phyloP scores from a whole-genome alignment of 1,284 basidiomycete genomes.

The Ustilago crameri region DNA sequence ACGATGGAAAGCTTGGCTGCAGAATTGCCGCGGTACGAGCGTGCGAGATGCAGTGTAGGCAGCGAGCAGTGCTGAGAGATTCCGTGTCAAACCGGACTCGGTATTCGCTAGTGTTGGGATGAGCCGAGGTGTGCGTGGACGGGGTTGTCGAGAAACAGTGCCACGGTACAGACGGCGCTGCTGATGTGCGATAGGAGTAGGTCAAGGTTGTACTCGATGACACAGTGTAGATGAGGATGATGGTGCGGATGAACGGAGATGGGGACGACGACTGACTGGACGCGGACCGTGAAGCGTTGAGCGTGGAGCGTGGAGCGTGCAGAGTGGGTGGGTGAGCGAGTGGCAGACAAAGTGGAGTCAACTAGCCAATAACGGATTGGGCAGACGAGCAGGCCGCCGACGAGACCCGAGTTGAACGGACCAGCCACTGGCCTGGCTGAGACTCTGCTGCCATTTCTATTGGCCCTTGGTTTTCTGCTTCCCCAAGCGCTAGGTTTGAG shows the following conservation, averaged over 20 bases:
- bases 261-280: slow-evolving; percentile 1
- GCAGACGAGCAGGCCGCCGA: slow-evolving; percentile 41
- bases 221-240: slow-evolving; percentile 11
- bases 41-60: not conserved
- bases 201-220: slow-evolving; percentile 7
- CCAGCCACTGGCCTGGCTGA: not conserved
- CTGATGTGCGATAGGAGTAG: not conserved
- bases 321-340: slow-evolving; percentile 20
- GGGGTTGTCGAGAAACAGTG: not conserved
- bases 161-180: not conserved
- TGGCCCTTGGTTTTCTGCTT: slow-evolving; percentile 2
- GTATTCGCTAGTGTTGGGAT: slow-evolving; percentile 6
- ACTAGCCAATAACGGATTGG: slow-evolving; percentile 8
- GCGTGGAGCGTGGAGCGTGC: slow-evolving; percentile 41
- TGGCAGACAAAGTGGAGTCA: slow-evolving; percentile 13
- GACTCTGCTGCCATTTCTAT: slow-evolving; percentile 1
- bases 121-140: not conserved
- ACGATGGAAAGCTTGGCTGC: not conserved
- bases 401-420: slow-evolving; percentile 13
- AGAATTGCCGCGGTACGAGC: not conserved
- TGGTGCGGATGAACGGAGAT: slow-evolving; percentile 12
- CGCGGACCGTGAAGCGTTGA: slow-evolving; percentile 18
- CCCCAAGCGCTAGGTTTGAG: not conserved
- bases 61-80: not conserved
- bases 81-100: slow-evolving; percentile 8